phyloP scores from a whole-genome alignment of 305 asterid species.

The Fraxinus dipetala region DNA sequence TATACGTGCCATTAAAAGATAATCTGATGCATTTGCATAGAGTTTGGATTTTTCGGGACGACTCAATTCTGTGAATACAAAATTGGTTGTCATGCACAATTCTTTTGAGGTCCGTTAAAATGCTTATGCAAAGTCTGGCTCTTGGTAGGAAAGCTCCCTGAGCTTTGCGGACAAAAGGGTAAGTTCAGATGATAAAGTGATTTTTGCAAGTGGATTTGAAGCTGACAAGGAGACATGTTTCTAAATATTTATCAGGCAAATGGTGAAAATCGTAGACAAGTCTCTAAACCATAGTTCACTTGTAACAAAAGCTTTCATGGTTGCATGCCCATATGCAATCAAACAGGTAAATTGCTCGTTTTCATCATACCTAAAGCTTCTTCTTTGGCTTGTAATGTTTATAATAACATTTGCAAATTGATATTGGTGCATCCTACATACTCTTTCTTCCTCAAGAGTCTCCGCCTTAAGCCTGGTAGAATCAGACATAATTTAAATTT shows the following conservation, averaged over 20 bases:
- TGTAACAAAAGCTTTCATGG: neutral
- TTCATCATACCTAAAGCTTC: neutral
- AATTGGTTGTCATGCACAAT: neutral
- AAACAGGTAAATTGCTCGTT: neutral
- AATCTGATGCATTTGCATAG: neutral
- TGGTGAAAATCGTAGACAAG: neutral
- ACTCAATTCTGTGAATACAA: slow-evolving; percentile 5
- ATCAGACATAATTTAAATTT: neutral
- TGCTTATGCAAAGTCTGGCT: neutral
- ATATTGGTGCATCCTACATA: neutral
- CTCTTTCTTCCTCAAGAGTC: neutral
- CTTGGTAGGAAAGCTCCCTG: neutral
- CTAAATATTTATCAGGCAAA: neutral
- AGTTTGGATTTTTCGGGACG: neutral
- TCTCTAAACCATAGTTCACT: neutral
- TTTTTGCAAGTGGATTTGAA: slow-evolving; percentile 12
- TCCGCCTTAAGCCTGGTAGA: neutral
- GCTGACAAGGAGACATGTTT: neutral
- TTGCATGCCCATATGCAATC: neutral
- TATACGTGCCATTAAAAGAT: neutral
- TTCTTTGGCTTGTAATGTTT: neutral
- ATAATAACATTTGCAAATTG: neutral
- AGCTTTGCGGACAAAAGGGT: neutral
- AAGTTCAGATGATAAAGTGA: slow-evolving; percentile 8
- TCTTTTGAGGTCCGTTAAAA: neutral